These are phyloP conservation scores for Marasmius sp. DNA, from an alignment of 1,284 basidiomycete species.

Conservation along the genomic window DNA sequence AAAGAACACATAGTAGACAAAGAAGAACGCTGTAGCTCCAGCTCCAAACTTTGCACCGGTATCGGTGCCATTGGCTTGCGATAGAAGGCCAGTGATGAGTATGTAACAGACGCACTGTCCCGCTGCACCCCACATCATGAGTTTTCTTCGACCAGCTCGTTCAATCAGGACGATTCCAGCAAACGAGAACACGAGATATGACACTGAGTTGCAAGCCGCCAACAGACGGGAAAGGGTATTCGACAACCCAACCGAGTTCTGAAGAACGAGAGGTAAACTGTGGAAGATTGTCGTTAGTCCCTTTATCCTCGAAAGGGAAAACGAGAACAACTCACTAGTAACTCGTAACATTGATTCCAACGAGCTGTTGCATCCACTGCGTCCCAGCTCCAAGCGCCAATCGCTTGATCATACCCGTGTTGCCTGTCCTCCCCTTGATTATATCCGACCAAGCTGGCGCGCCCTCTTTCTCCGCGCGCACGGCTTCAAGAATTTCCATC, in stretches of 20 bases:
- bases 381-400: conserved; percentile 55
- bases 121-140: conserved; percentile 69
- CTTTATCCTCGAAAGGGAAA: background rate
- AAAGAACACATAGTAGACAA: conserved; percentile 72
- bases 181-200: conserved; percentile 47
- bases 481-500: conserved; percentile 41
- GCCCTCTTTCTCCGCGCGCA: conserved; percentile 38
- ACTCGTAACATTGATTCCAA: conserved; percentile 71
- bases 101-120: conserved; percentile 64
- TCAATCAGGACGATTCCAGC: conserved; percentile 61
- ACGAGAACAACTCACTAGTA: conserved; percentile 43
- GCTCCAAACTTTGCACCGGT: conserved; percentile 36
- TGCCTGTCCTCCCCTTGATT: conserved; percentile 35
- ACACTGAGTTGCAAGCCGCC: conserved; percentile 47
- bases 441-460: conserved; percentile 41
- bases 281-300: background rate
- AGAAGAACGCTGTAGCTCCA: conserved; percentile 57
- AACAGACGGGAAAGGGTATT: conserved; percentile 45
- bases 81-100: conserved; percentile 56
- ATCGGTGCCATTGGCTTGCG: conserved; percentile 39
- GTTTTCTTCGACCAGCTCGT: conserved; percentile 58
- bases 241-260: conserved; percentile 46
- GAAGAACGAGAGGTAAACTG: conserved; percentile 44
- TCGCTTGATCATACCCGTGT: conserved; percentile 49
- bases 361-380: conserved; percentile 74